Conservation (phyloP, 2,329 filamentous ascomycete species). For the Huntiella bhutanensis region DNA sequence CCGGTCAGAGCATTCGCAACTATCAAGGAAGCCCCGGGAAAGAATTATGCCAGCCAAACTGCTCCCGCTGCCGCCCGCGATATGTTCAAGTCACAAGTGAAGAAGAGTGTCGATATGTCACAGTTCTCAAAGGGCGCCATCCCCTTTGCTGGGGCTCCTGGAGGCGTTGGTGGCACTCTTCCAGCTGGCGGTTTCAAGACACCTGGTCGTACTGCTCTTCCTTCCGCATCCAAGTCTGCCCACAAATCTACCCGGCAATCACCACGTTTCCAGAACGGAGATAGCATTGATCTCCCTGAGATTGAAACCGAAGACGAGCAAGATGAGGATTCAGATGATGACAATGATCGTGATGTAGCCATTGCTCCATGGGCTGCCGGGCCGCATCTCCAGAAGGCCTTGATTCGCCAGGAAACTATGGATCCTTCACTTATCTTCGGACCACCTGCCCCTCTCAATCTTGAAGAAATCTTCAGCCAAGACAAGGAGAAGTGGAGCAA, state of each 20-base stretch:
- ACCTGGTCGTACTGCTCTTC: constrained; percentile 33
- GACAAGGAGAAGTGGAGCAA: constrained; percentile 71
- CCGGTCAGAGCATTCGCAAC: constrained; percentile 64
- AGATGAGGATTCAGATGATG: constrained; percentile 42
- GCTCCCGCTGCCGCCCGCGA: constrained; percentile 30
- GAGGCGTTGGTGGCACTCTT: constrained; percentile 19
- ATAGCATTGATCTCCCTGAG: constrained; percentile 80
- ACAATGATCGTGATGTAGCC: constrained; percentile 14
- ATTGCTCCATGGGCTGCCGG: constrained; percentile 64
- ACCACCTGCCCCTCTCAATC: constrained; percentile 67
- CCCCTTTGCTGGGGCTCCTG: constrained; percentile 43
- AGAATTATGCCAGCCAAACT: constrained; percentile 39
- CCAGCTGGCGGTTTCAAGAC: constrained; percentile 44
- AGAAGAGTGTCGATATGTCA: constrained; percentile 49
- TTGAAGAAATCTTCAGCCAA: constrained; percentile 92
- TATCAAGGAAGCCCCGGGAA: constrained; percentile 25
- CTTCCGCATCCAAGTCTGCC: constrained; percentile 30
- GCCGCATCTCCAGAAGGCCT: constrained; percentile 56
- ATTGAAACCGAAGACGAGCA: constrained; percentile 92
- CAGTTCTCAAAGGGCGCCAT: constrained; percentile 78
- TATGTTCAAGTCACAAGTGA: constrained; percentile 49
- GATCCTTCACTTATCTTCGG: constrained; percentile 80
- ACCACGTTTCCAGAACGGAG: constrained; percentile 72
- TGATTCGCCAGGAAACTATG: constrained; percentile 66
- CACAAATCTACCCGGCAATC: constrained; percentile 52